Base-by-base conservation (phyloP, 129 eudicot species). In the Kitagawia praeruptora region DNA sequence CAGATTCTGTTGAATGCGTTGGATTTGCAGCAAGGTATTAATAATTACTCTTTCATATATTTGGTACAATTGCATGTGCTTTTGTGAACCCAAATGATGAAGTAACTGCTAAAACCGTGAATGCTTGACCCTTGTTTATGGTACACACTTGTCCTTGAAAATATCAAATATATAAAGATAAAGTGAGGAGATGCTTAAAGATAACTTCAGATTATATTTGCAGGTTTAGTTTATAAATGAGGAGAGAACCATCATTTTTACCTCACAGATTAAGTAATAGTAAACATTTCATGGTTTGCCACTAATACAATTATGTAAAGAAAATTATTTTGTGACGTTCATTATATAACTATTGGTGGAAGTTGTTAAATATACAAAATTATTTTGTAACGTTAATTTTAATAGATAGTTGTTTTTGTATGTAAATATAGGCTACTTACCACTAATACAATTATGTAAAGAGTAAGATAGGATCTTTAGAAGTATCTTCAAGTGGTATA, bases 1-100 rank as follows among this genome's bases (percentile, higher is more conserved):
- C 97, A 40, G 98, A 91, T 72, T 89, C 98, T 39, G 48, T 89
- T 13, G 98, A 94, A 79, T 94, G 96, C 78, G 84, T 87, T 66
- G 97, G 85, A 53, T 87, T 94, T 85, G 85, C 94, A 81, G 77
- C 84, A 77, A 89, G 97, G 98, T 91, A 53, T 73, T 7, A 54
- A 72, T 77, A 37, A 58, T 58, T 58, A 14, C 27, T 31, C 72
- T 58, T 58, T 58, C 11, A n/a, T 6, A 39, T 11, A 25, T 74
- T 9, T 23, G 8, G 34, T 73, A 73, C 76, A 73, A 11, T 1
- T 6, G 5, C 31, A 58, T 58, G 67, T 58, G 10, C 64, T 58
- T 58, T 27, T 54, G 8, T 58, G 67, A 58, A 23, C 15, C 31
- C 13, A 58, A 58, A 23, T 19, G 31, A 56, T n/a, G 67, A 58